A percentile compares a stretch with the other conserved stretches of the same genome.
Conservation (phyloP, 176 grass and related monocot species). For the Ensete ventricosum region DNA sequence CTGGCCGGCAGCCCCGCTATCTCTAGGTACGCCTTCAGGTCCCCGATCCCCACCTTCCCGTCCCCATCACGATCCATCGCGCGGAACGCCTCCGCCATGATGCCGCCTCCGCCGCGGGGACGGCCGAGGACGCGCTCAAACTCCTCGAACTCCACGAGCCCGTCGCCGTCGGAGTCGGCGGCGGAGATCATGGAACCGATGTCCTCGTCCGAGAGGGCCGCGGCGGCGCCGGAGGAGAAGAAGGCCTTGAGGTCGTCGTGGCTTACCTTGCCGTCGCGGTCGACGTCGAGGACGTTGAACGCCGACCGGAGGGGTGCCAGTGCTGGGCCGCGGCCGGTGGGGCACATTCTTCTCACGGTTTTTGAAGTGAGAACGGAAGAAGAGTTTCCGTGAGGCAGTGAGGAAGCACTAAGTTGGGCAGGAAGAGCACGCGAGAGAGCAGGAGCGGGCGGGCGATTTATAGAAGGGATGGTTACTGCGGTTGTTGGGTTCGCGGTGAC, state of each 20-base stretch:
- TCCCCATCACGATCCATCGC: constrained; percentile 93
- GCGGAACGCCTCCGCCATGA: constrained; percentile 71
- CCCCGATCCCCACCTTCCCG: constrained; percentile 84
- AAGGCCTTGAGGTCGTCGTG: constrained; percentile 82
- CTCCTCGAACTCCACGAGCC: constrained; percentile 81
- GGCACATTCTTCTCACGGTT: constrained; percentile 40
- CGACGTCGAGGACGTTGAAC: constrained; percentile 85
- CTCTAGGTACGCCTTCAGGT: constrained; percentile 71
- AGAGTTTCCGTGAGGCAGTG: neutral
- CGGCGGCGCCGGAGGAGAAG: constrained; percentile 22
- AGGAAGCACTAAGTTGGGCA: too few relatives aligned
- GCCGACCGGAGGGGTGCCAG: constrained; percentile 37
- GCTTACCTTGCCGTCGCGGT: constrained; percentile 89
- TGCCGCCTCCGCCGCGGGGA: neutral
- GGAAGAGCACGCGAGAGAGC: too few relatives aligned
- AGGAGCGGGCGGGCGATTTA: too few relatives aligned
- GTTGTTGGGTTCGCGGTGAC: too few relatives aligned
- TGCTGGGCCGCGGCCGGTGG: constrained; percentile 30
- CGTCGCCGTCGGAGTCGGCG: constrained; percentile 75
- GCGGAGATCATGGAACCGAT: constrained; percentile 78
- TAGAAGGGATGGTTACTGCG: too few relatives aligned
- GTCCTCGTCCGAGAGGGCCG: constrained; percentile 61
- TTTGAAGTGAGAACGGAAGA: neutral
- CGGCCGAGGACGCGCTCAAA: constrained; percentile 74
- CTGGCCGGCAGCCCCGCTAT: constrained; percentile 60